Evolutionary conservation across 177 flowering plant genomes (phyloP), one percentile per base, ranked within the genome.

Genomic region (Vitis hybrid): DNA sequence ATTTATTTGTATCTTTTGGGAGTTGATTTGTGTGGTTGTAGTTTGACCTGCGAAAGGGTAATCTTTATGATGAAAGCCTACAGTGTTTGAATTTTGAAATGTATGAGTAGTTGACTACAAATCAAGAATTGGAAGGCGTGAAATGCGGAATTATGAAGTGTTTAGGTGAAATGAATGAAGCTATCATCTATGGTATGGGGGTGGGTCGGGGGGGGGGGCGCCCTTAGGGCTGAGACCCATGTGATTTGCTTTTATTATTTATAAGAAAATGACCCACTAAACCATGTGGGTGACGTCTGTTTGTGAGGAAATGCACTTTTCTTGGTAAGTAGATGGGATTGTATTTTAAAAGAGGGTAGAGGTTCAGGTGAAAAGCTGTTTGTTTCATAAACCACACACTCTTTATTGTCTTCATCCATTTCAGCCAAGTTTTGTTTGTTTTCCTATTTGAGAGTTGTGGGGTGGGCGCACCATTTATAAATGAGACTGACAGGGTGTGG

Each of bases 21-120:
- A 49, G 57, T 51, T 22, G 15, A 20, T 12, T 6, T 54, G 64
- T 24, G 55, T 58, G 53, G 9, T 59, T 54, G 14, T 66, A 13
- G 75, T 38, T 57, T 66, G 70, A 60, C 62, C 44, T 58, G 68
- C 22, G 20, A 12, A 52, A 49, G 33, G 64, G 19, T n/a, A 22
- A 6, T 51, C 2, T 57, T 38, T 1, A 38, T 38, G 47, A 38
- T 38, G 47, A 38, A 38, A 38, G 47, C 47, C 31, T 5, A 38
- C 10, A 38, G 47, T 38, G 47, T 55, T 5, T 55, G 58, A 55
- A 55, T n/a, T 55, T 17, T 55, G n/a, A 55, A 14, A 17, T 17
- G 17, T 55, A 11, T n/a, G 7, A 15, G 8, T 55, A 5, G 47
- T 38, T 38, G 47, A 7, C 47, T 7, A 0, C 7, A 38, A 50